phyloP scores from a whole-genome alignment of 2,329 filamentous ascomycete species.

The Fusarium concolor region DNA sequence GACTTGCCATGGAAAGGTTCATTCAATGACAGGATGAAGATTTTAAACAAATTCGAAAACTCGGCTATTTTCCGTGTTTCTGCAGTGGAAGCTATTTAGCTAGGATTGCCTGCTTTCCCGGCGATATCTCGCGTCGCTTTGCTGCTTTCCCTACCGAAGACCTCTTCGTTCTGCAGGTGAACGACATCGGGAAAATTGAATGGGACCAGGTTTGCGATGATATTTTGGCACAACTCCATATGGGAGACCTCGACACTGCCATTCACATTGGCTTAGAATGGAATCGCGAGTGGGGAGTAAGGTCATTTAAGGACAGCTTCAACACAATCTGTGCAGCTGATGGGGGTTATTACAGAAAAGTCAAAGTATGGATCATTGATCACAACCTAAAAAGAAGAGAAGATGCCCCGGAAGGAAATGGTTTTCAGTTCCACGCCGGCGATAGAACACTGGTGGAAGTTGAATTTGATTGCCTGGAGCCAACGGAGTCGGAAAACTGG shows the following conservation, averaged over 20 bases:
- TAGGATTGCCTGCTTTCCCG: background rate
- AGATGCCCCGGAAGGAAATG: background rate
- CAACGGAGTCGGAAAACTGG: no score
- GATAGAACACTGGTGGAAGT: slow-evolving; percentile 19
- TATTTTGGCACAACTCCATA: background rate
- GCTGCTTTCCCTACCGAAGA: background rate
- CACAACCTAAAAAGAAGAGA: background rate
- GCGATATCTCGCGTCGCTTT: background rate
- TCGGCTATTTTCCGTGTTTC: no score
- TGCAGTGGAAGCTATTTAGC: background rate
- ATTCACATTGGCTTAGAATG: background rate
- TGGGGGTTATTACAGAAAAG: accelerated
- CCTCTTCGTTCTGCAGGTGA: background rate
- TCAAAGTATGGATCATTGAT: background rate
- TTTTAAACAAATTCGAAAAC: no score
- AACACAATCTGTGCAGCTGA: no score
- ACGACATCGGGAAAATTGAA: background rate
- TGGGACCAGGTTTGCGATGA: background rate
- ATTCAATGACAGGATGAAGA: no score
- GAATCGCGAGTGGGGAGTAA: background rate
- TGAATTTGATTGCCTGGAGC: background rate
- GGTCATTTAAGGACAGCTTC: no score
- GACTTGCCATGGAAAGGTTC: no score
- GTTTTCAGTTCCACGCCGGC: slow-evolving; percentile 3
- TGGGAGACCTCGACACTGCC: accelerated